Percentiles rank a stretch among this genome's conserved stretches.
Evolutionary conservation across 148 eudicot genomes (phyloP).

Genomic region (Vaccinium myrtillus): DNA sequence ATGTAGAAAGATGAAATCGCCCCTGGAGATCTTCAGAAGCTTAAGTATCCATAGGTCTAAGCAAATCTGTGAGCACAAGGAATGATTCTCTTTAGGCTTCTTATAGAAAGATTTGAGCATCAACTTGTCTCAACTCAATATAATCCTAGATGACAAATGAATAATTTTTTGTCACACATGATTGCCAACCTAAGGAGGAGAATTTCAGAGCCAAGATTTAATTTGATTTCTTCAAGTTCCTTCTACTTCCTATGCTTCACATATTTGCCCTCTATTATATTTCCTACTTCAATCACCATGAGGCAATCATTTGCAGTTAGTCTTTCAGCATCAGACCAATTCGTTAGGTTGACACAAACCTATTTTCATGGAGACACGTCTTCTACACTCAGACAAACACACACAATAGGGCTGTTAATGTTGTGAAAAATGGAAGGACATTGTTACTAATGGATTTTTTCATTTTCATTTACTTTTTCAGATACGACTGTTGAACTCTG

Average conservation of each 20-base stretch:
- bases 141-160: not conserved
- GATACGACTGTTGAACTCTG: not conserved
- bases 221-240: not conserved
- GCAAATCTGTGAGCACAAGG: not conserved
- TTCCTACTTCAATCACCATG: not conserved
- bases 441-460: not conserved
- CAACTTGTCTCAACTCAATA: not conserved
- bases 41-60: not conserved
- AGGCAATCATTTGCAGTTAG: not conserved
- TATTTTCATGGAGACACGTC: not conserved
- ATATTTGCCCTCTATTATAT: not conserved
- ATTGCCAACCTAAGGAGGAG: not conserved
- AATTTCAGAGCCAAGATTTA: not conserved
- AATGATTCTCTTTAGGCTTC: not conserved
- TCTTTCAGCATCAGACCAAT: not conserved
- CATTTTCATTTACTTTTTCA: not conserved
- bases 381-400: not conserved
- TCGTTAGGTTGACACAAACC: not conserved
- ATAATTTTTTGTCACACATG: not conserved
- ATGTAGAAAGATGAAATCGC: not conserved
- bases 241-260: not conserved
- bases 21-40: not conserved
- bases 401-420: not conserved
- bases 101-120: not conserved
- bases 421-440: not conserved